Evolutionary conservation across 2,329 filamentous ascomycete genomes (phyloP).

Genomic region (Colletotrichum lupini): DNA sequence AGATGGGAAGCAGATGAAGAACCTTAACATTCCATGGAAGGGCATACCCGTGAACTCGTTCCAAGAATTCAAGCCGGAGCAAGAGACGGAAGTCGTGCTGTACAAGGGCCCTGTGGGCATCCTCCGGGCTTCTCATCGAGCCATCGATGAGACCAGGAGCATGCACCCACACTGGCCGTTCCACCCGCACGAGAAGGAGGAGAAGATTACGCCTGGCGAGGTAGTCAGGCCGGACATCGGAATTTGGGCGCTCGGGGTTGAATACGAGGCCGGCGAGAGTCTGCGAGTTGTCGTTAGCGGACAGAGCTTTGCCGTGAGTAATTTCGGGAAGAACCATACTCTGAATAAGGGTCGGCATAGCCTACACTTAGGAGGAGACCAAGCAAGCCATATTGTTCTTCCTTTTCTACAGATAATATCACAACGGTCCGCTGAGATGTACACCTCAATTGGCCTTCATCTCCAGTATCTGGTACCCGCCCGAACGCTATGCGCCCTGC

Average conservation of each 20-base stretch:
- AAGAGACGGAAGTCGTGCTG: conserved; percentile 40
- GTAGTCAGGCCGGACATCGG: conserved; percentile 43
- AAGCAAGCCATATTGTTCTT: conserved; percentile 38
- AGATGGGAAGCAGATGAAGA: conserved; percentile 36
- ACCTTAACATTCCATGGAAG: conserved; percentile 42
- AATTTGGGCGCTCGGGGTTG: conserved; percentile 44
- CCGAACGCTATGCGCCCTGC: too few relatives aligned
- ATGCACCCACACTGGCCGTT: conserved; percentile 44
- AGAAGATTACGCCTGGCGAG: conserved; percentile 35
- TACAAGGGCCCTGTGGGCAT: conserved; percentile 42
- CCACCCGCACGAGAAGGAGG: conserved; percentile 21
- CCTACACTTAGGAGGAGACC: conserved; percentile 38
- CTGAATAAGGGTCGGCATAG: conserved; percentile 38
- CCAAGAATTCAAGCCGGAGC: conserved; percentile 36
- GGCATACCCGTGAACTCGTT: conserved; percentile 35
- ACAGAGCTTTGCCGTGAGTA: conserved; percentile 35
- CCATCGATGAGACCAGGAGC: conserved; percentile 38
- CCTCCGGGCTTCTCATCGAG: conserved; percentile 40
- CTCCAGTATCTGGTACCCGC: too few relatives aligned
- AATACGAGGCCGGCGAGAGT: conserved; percentile 41
- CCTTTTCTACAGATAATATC: conserved; percentile 15
- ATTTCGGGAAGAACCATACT: conserved; percentile 3
- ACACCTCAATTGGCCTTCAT: not conserved
- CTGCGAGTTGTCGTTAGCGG: conserved; percentile 40
- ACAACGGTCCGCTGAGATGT: not conserved